Evolutionary conservation across 345 rosid species (phyloP).

Genomic region (Balakata baccata): DNA sequence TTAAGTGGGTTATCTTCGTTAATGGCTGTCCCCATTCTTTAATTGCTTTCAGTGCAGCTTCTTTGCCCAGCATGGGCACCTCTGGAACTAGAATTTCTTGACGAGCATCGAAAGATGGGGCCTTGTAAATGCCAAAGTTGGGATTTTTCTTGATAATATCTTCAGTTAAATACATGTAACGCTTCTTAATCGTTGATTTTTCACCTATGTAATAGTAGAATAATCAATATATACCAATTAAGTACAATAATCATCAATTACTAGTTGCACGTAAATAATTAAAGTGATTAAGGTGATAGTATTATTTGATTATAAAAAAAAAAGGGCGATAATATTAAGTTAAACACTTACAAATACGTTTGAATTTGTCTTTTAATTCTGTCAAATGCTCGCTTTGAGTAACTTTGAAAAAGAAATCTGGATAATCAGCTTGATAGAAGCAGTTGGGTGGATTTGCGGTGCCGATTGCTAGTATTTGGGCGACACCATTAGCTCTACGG

Average conservation of each 20-base stretch:
- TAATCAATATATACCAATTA: no score
- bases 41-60: slow-evolving; percentile 66
- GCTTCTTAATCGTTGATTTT: slow-evolving; percentile 54
- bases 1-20: slow-evolving; percentile 67
- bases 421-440: slow-evolving; percentile 36
- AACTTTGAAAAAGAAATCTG: slow-evolving; percentile 48
- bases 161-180: slow-evolving; percentile 62
- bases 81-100: slow-evolving; percentile 78
- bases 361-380: slow-evolving; percentile 48
- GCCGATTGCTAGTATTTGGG: slow-evolving; percentile 43
- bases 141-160: slow-evolving; percentile 60
- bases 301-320: no score
- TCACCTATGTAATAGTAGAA: slow-evolving; percentile 40
- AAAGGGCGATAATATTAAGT: no score
- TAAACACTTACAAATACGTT: slow-evolving; percentile 50
- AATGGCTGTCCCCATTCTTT: slow-evolving; percentile 81
- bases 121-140: slow-evolving; percentile 56
- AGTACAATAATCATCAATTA: no score
- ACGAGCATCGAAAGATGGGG: slow-evolving; percentile 59
- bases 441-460: slow-evolving; percentile 48
- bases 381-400: slow-evolving; percentile 47
- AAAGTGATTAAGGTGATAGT: neutral
- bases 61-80: slow-evolving; percentile 70
- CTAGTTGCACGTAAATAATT: neutral
- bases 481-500: neutral